Base-by-base conservation (phyloP, 441 rosid genomes). In the Omphalea diandra region DNA sequence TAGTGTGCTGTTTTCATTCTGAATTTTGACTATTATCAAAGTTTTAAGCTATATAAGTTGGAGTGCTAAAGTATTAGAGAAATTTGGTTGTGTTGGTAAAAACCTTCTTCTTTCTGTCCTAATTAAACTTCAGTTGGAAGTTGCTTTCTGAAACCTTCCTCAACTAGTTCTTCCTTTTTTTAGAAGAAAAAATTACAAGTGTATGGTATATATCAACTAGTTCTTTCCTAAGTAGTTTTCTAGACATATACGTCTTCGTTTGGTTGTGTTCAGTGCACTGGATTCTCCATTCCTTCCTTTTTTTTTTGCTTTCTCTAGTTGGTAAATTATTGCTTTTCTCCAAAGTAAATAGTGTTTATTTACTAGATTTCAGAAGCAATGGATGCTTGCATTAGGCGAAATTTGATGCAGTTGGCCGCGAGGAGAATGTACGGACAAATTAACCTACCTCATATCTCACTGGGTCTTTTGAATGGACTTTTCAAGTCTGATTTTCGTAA, bases 311-410 rank as follows among this genome's bases (percentile, higher is more conserved):
- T 62, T 41, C 18, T 36, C 12, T 70, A 59, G n/a, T n/a, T n/a
- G n/a, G n/a, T n/a, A n/a, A n/a, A 22, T 17, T 22, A 8, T n/a
- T 67, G 66, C 26, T 70, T 32, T 58, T 71, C 56, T 64, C 49
- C 62, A 27, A 65, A 67, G 63, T 71, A 78, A 52, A 58, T 55
- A 44, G 64, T 65, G 36, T 65, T 62, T 12, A 50, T 60, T 79
- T 73, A 61, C 77, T 84, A 96, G 98, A 88, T 96, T 77, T 96
- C 99, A 82, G 97, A 91, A 85, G 83, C 84, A 79, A 84, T 83
- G 93, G 92, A 90, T 84, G 82, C 85, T 68, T 85, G 89, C 83
- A 83, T 87, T 63, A 79, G 88, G 74, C 83, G 94, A 80, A 90
- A 85, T 83, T 77, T 91, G 85, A 84, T 82, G 67, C 92, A 86